Conservation (phyloP, 495 filamentous ascomycete species). For the Aspergillus sclerotioniger region DNA sequence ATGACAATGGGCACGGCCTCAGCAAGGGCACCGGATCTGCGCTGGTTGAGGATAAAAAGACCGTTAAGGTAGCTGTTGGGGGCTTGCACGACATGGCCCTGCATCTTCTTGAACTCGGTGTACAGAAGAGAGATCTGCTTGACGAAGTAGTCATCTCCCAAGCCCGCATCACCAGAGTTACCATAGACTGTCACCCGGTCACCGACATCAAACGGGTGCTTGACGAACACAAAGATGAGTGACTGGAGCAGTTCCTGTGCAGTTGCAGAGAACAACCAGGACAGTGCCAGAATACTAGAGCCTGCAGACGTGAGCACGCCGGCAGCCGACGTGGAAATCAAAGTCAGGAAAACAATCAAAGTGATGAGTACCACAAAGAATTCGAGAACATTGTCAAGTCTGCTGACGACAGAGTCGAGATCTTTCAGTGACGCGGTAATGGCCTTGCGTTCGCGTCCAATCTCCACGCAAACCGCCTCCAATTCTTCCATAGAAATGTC, state of each 20-base stretch:
- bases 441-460: slow-evolving; percentile 90
- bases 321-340: slow-evolving; percentile 86
- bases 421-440: slow-evolving; percentile 94
- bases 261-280: slow-evolving; percentile 88
- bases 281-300: slow-evolving; percentile 80
- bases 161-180: slow-evolving; percentile 72
- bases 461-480: slow-evolving; percentile 90
- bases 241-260: slow-evolving; percentile 93
- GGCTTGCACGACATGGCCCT: slow-evolving; percentile 92
- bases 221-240: slow-evolving; percentile 93
- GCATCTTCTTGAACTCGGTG: slow-evolving; percentile 98
- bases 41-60: slow-evolving; percentile 92
- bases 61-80: slow-evolving; percentile 92
- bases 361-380: slow-evolving; percentile 79
- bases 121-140: slow-evolving; percentile 93
- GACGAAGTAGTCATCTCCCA: slow-evolving; percentile 92
- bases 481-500: slow-evolving; percentile 96
- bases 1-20: slow-evolving; percentile 82
- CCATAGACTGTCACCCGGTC: slow-evolving; percentile 91
- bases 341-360: slow-evolving; percentile 79
- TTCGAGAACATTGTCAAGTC: slow-evolving; percentile 83
- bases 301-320: slow-evolving; percentile 82
- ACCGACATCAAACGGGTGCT: slow-evolving; percentile 96
- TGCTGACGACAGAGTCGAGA: slow-evolving; percentile 90
- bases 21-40: slow-evolving; percentile 82